Percentiles rank a stretch among this genome's conserved stretches.
Evolutionary conservation across 2,329 filamentous ascomycete species (phyloP).

Genomic region (Elsinoe ampelina): DNA sequence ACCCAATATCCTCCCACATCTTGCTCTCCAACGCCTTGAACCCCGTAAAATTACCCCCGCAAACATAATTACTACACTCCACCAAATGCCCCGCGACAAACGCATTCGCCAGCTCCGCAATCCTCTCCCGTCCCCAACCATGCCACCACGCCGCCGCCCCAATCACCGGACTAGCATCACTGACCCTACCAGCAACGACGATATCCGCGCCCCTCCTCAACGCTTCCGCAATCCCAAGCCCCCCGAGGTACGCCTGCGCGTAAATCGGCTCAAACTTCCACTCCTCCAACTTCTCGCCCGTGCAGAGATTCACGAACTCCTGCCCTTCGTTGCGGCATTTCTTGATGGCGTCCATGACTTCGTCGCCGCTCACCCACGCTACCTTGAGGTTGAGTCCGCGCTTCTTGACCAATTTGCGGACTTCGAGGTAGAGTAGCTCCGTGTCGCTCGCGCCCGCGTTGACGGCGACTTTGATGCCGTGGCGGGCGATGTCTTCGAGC

Average conservation of each 20-base stretch:
- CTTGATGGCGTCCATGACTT: conserved; percentile 20
- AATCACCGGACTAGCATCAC: conserved; percentile 37
- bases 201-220: conserved; percentile 36
- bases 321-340: not conserved
- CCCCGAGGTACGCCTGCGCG: conserved; percentile 36
- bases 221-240: conserved; percentile 34
- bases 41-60: conserved; percentile 36
- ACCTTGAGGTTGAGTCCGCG: conserved; percentile 36
- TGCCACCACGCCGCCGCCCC: conserved; percentile 39
- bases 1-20: conserved; percentile 28
- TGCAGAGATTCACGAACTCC: conserved; percentile 10
- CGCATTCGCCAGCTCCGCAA: conserved; percentile 33
- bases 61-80: conserved; percentile 36
- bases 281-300: conserved; percentile 4
- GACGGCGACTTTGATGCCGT: conserved; percentile 46
- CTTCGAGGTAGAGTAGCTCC: conserved; percentile 40
- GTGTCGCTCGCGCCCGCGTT: conserved; percentile 51
- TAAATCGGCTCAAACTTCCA: conserved; percentile 20
- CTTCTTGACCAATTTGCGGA: conserved; percentile 28
- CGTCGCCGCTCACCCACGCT: conserved; percentile 42
- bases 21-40: conserved; percentile 33
- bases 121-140: conserved; percentile 31
- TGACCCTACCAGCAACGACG: conserved; percentile 36
- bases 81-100: conserved; percentile 37
- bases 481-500: conserved; percentile 38